Evolutionary conservation across 768 basidiomycete species (phyloP).

Genomic region (Pisolithus orientalis): DNA sequence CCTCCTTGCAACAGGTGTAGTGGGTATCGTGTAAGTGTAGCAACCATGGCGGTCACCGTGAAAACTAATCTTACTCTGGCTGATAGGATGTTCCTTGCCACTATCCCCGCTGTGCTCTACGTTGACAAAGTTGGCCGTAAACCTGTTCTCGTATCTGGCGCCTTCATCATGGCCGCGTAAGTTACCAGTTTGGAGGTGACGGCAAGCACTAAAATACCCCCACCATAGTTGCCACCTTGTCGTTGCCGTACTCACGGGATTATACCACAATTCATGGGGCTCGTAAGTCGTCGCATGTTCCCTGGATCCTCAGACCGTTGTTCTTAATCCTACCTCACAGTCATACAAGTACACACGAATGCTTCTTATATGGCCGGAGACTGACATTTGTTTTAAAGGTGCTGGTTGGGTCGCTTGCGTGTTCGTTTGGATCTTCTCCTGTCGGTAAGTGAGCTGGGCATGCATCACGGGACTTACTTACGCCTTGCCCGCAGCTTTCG

Average conservation of each 20-base stretch:
- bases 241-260: slow-evolving; percentile 57
- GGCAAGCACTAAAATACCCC: slow-evolving; percentile 9
- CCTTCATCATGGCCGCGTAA: slow-evolving; percentile 63
- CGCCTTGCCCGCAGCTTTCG: slow-evolving; percentile 40
- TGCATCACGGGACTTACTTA: not conserved
- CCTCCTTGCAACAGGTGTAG: slow-evolving; percentile 61
- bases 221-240: slow-evolving; percentile 56
- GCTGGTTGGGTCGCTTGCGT: slow-evolving; percentile 71
- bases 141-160: slow-evolving; percentile 68
- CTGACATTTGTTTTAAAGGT: slow-evolving; percentile 24
- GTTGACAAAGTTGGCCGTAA: slow-evolving; percentile 72
- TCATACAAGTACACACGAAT: not conserved
- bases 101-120: slow-evolving; percentile 78
- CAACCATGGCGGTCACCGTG: not conserved
- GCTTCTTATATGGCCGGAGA: not conserved
- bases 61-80: not conserved
- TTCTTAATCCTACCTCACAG: not conserved
- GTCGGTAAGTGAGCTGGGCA: slow-evolving; percentile 36
- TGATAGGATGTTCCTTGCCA: slow-evolving; percentile 63
- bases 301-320: not conserved
- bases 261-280: slow-evolving; percentile 52
- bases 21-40: slow-evolving; percentile 62
- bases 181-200: slow-evolving; percentile 15
- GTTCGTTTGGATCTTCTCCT: slow-evolving; percentile 72
- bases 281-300: slow-evolving; percentile 26